Base-by-base conservation (phyloP, 2,329 filamentous ascomycete genomes). In the Beauveria bassiana region DNA sequence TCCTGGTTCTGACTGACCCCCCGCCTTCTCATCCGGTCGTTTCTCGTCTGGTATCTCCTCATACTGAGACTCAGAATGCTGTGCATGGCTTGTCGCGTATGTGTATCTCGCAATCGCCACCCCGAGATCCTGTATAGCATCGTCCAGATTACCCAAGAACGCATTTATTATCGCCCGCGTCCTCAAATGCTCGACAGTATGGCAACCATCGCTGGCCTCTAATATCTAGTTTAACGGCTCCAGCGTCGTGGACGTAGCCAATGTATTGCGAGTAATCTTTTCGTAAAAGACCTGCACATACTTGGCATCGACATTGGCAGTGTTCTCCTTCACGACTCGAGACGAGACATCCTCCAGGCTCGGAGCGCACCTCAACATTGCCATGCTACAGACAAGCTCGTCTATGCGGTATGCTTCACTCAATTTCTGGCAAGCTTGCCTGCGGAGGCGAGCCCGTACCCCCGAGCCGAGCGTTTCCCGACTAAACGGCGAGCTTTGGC, bases 221-320 rank as follows among this genome's bases (percentile, higher is more conserved):
- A 93, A 86, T 61, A 93, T 84, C 43, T 89, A 82, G 70, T 86
- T 79, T 65, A 96, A 73, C 4, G 86, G 80, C 58, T 83, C 76
- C 61, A 93, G 84, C 87, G 9, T 89, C 93, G 67, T 82, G 86
- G 68, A 90, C 84, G 42, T 3, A 34, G 86, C 88, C 71, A 95
- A 77, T 70, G 88, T 86, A 47, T 88, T 78, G 46, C 86, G 89
- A 1, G 90, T 88, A 28, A 95, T 93, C 81, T 93, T 95, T 74
- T 96, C 90, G 74, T 93, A 90, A 73, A 96, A 96, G 75, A 93
- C 95, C 71, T 95, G 89, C n/a, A 95, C 91, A 70, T 95, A 95
- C 72, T 88, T 89, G 31, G 90, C 91, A 69, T 95, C 89, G 49
- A 79, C 74, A 69, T 92, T 86, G 56, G 80, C 72, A n/a, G 84